phyloP scores from a whole-genome alignment of 2,329 filamentous ascomycete genomes.

The Chalaropsis thielavioides region DNA sequence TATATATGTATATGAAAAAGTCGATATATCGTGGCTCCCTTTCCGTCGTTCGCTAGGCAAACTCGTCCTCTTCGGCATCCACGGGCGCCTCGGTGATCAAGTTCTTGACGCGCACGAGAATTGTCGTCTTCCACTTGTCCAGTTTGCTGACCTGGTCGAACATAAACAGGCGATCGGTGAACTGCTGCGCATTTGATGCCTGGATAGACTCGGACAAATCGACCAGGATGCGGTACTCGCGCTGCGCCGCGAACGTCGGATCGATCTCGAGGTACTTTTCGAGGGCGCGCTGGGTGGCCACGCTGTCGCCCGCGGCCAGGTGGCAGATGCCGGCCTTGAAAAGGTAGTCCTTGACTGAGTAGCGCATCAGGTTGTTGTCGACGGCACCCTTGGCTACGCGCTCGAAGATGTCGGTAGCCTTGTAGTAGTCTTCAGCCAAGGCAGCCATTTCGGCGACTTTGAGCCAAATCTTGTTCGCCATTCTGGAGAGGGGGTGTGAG shows the following conservation, averaged over 20 bases:
- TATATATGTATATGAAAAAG: too few species aligned
- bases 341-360: slow-evolving; percentile 90
- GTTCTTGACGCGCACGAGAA: slow-evolving; percentile 71
- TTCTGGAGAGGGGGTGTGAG: too few species aligned
- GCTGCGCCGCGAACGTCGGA: slow-evolving; percentile 57
- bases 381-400: slow-evolving; percentile 64
- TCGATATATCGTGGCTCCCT: too few species aligned
- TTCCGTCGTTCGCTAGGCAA: slow-evolving; percentile 15
- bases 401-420: slow-evolving; percentile 69
- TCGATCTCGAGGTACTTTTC: slow-evolving; percentile 72
- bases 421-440: slow-evolving; percentile 69
- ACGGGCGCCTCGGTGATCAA: slow-evolving; percentile 49
- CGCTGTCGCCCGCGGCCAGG: slow-evolving; percentile 56
- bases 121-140: slow-evolving; percentile 91
- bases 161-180: slow-evolving; percentile 74
- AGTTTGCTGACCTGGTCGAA: slow-evolving; percentile 87
- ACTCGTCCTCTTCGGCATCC: slow-evolving; percentile 23
- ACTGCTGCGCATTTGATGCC: slow-evolving; percentile 64
- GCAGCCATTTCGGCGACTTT: slow-evolving; percentile 84
- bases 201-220: slow-evolving; percentile 66
- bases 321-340: slow-evolving; percentile 90
- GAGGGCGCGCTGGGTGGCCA: slow-evolving; percentile 64
- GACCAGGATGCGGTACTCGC: slow-evolving; percentile 67
- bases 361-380: slow-evolving; percentile 84
- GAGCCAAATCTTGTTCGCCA: slow-evolving; percentile 86